Conservation (phyloP, 306 rosid genomes). For the Benincasa hispida region DNA sequence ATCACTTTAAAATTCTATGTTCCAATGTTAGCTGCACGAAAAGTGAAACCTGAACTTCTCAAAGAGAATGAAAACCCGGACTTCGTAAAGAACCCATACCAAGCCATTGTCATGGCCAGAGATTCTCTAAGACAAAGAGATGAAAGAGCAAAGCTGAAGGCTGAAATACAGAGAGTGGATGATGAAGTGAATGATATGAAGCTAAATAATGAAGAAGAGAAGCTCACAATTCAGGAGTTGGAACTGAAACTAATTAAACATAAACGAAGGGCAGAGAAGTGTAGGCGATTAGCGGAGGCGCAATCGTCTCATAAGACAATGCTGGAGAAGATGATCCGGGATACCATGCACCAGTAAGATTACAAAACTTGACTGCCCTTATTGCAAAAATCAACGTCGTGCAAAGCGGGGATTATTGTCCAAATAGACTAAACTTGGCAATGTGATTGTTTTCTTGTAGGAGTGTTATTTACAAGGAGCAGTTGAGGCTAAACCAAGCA, state of each 20-base stretch:
- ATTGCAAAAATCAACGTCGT: not conserved
- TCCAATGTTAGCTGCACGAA: slow-evolving; percentile 38
- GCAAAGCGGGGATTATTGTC: not conserved
- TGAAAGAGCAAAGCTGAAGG: slow-evolving; percentile 50
- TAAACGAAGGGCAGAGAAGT: slow-evolving; percentile 67
- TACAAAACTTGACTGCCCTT: not conserved
- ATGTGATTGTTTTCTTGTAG: slow-evolving; percentile 25
- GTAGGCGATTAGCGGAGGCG: slow-evolving; percentile 81
- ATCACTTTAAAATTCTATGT: not conserved
- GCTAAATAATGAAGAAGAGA: slow-evolving; percentile 76
- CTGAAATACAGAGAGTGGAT: slow-evolving; percentile 57
- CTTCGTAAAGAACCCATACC: slow-evolving; percentile 48
- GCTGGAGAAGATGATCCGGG: slow-evolving; percentile 96
- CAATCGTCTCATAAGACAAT: slow-evolving; percentile 70
- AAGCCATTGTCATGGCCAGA: slow-evolving; percentile 79
- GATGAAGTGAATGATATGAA: slow-evolving; percentile 58
- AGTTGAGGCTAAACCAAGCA: slow-evolving; percentile 85
- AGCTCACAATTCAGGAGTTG: slow-evolving; percentile 54
- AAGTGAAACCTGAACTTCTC: slow-evolving; percentile 21
- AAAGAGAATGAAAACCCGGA: slow-evolving; percentile 79
- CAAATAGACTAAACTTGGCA: not conserved
- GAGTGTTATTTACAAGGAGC: slow-evolving; percentile 93
- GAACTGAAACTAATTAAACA: slow-evolving; percentile 61
- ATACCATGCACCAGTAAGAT: slow-evolving; percentile 95
- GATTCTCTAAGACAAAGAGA: slow-evolving; percentile 84